Evolutionary conservation across 805 yeast species (phyloP).

Genomic region (Cyberlindnera americana): DNA sequence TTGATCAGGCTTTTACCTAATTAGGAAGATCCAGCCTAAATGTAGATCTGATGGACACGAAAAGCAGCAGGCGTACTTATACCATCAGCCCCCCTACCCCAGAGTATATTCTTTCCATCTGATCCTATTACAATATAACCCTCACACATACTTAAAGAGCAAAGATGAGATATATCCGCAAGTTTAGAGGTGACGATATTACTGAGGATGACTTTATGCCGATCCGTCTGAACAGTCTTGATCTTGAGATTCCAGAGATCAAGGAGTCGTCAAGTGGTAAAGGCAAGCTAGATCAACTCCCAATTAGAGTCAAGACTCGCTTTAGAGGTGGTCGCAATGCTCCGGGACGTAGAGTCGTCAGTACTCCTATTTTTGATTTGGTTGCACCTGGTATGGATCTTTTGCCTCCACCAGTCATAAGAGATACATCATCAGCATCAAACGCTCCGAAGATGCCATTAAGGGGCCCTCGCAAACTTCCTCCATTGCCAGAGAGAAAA

Average conservation of each 20-base stretch:
- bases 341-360: constrained; percentile 19
- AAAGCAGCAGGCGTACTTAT: not conserved
- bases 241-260: constrained; percentile 11
- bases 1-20: not conserved
- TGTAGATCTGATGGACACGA: not conserved
- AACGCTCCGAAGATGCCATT: not conserved
- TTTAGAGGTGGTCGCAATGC: constrained; percentile 11
- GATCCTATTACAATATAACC: too few species aligned
- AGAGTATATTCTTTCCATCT: too few species aligned
- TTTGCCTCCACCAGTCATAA: constrained; percentile 3
- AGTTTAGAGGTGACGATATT: constrained; percentile 22
- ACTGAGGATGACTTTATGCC: constrained; percentile 17
- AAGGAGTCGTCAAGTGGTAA: not conserved
- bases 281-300: constrained; percentile 12
- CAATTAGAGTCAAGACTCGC: constrained; percentile 23
- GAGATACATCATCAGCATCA: not conserved
- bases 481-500: constrained; percentile 3
- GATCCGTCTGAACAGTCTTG: not conserved
- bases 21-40: constrained; percentile 2
- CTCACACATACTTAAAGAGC: too few species aligned
- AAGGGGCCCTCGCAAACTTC: constrained; percentile 1
- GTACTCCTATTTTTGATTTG: constrained; percentile 21
- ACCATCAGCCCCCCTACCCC: not conserved
- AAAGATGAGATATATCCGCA: constrained; percentile 20
- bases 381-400: constrained; percentile 8